Conservation (phyloP, 805 yeast genomes). For the Suhomyces prunicola region DNA sequence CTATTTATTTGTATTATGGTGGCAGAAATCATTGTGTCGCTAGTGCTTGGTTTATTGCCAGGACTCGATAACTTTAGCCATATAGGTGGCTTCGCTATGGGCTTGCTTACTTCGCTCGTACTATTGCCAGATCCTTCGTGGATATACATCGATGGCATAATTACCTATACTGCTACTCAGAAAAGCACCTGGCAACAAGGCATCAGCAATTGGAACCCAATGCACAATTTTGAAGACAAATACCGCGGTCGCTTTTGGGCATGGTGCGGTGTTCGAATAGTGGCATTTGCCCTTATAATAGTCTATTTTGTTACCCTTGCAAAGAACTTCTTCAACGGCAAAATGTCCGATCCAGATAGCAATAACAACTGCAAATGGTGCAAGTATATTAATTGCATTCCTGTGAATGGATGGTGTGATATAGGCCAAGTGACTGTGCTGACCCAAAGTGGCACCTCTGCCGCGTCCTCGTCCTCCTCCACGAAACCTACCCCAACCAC, state of each 20-base stretch:
- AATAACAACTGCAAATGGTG: conserved; percentile 65
- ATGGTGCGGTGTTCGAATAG: conserved; percentile 53
- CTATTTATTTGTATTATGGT: conserved; percentile 46
- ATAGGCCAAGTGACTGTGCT: conserved; percentile 37
- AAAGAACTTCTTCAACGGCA: conserved; percentile 42
- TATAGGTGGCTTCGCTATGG: conserved; percentile 71
- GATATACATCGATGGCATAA: conserved; percentile 37
- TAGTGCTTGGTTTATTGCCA: conserved; percentile 65
- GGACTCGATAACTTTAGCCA: conserved; percentile 75
- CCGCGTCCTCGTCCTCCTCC: background rate
- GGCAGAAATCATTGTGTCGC: conserved; percentile 55
- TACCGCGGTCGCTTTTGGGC: conserved; percentile 37
- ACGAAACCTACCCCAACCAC: conserved; percentile 8
- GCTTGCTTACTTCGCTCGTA: conserved; percentile 47
- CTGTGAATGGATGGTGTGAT: conserved; percentile 70
- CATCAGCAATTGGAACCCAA: conserved; percentile 39
- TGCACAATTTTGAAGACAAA: conserved; percentile 31
- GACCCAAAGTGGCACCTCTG: conserved; percentile 6
- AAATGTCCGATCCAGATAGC: conserved; percentile 27
- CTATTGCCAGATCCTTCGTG: conserved; percentile 57
- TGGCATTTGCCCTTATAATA: conserved; percentile 43
- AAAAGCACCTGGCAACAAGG: conserved; percentile 29
- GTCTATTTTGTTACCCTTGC: conserved; percentile 50
- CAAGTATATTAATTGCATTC: conserved; percentile 66
- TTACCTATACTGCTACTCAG: conserved; percentile 30